Percentiles rank a stretch among this genome's conserved stretches.
phyloP scores from a whole-genome alignment of 768 basidiomycete species.

The Podaxis sp. region DNA sequence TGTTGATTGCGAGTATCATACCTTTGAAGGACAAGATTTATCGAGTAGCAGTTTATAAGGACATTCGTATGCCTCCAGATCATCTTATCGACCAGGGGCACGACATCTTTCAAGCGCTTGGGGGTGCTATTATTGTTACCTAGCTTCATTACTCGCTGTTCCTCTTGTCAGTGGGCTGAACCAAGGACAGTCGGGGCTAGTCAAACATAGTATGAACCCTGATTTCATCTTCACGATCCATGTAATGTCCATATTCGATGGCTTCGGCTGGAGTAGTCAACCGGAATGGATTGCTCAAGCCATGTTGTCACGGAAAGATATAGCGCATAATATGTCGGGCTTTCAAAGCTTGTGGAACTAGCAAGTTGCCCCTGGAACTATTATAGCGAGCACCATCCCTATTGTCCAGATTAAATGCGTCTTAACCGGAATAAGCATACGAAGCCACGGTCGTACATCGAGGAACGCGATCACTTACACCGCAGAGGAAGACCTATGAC shows the following conservation, averaged over 20 bases:
- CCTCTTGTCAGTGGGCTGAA: neutral
- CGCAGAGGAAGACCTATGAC: slow-evolving; percentile 65
- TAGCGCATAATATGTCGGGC: slow-evolving; percentile 75
- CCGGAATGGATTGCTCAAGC: slow-evolving; percentile 60
- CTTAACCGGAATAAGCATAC: slow-evolving; percentile 43
- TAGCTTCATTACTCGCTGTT: slow-evolving; percentile 17
- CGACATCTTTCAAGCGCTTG: slow-evolving; percentile 57
- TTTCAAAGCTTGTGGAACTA: slow-evolving; percentile 35
- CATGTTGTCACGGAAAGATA: slow-evolving; percentile 82
- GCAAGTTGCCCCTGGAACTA: neutral
- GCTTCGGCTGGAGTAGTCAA: slow-evolving; percentile 20
- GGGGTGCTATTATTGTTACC: slow-evolving; percentile 66
- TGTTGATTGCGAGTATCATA: slow-evolving; percentile 22
- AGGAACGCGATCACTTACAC: slow-evolving; percentile 44
- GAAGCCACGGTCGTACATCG: neutral
- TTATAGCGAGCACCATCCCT: slow-evolving; percentile 11
- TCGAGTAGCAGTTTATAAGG: slow-evolving; percentile 67
- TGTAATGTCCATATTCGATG: slow-evolving; percentile 47
- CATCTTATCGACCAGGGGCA: slow-evolving; percentile 59
- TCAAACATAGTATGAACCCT: slow-evolving; percentile 40
- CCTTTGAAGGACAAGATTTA: slow-evolving; percentile 78
- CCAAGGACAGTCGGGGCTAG: neutral
- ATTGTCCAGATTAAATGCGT: slow-evolving; percentile 45
- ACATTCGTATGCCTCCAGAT: slow-evolving; percentile 66
- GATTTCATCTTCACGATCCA: slow-evolving; percentile 69